Conservation (phyloP, 768 basidiomycete genomes). For the Macrolepiota dolichaula region DNA sequence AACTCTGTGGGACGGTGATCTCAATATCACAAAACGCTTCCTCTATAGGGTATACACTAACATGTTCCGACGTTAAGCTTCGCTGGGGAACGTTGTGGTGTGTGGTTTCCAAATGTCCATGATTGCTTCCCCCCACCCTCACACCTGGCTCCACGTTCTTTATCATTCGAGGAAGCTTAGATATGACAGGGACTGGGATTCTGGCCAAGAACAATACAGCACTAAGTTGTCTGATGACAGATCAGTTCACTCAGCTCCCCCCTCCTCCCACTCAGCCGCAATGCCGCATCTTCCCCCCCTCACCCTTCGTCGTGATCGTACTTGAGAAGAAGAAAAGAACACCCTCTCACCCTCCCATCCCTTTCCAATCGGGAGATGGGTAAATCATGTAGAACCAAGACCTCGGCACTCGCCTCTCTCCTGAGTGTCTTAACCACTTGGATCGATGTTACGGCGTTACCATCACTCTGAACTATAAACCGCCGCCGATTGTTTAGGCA, state of each 20-base stretch:
- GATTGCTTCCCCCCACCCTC: too few species aligned
- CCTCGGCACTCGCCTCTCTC: neutral
- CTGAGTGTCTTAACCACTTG: neutral
- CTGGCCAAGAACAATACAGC: neutral
- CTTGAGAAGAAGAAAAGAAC: neutral
- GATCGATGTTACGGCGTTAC: neutral
- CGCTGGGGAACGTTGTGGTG: too few species aligned
- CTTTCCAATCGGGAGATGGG: neutral
- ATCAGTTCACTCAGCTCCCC: neutral
- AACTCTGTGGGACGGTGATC: neutral
- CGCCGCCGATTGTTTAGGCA: neutral
- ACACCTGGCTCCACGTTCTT: neutral
- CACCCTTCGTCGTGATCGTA: neutral
- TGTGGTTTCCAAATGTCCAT: neutral
- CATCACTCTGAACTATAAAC: neutral
- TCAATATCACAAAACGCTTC: neutral
- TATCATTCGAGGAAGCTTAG: neutral
- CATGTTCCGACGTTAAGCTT: neutral
- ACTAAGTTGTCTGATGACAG: neutral
- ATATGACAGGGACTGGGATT: neutral
- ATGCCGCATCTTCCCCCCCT: neutral
- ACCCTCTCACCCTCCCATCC: too few species aligned
- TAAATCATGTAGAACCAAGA: neutral
- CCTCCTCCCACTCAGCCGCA: too few species aligned
- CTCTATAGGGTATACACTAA: neutral